Conservation (phyloP, 306 rosid species). For the Sicyos baderoa region DNA sequence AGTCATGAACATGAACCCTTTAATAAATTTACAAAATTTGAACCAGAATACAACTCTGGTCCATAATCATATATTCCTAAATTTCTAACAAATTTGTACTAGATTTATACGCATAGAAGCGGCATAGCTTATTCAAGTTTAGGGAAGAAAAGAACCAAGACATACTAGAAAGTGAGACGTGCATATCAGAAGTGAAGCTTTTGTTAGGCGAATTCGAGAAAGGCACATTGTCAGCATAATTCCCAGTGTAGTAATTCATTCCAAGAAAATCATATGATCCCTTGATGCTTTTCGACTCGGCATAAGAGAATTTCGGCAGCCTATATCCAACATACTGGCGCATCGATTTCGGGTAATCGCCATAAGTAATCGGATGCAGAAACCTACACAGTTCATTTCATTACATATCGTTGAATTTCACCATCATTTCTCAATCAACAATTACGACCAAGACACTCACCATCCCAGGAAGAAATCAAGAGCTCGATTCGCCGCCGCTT, state of each 20-base stretch:
- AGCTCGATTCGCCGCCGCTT: constrained; percentile 29
- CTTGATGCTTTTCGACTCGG: constrained; percentile 24
- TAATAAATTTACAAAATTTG: too few species aligned
- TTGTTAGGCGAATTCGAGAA: constrained; percentile 19
- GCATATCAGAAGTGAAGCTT: constrained; percentile 30
- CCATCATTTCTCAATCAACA: not conserved
- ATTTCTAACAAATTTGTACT: not conserved
- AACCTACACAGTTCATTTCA: constrained; percentile 27
- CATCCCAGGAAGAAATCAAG: constrained; percentile 43
- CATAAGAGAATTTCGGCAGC: constrained; percentile 41
- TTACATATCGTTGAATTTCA: not conserved
- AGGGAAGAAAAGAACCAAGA: not conserved
- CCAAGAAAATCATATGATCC: constrained; percentile 57
- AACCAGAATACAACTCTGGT: not conserved
- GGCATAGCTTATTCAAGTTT: not conserved
- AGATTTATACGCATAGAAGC: not conserved
- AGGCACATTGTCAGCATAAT: constrained; percentile 29
- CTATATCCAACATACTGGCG: constrained; percentile 33
- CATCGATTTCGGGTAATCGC: constrained; percentile 47
- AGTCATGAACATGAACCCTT: too few species aligned
- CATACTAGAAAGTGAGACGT: constrained; percentile 31
- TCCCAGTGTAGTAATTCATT: constrained; percentile 46
- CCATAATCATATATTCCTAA: not conserved
- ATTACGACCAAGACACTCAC: constrained; percentile 21
- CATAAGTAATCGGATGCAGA: constrained; percentile 43